Conservation (phyloP, 106 monocot species). For the Platanthera zijinensis region DNA sequence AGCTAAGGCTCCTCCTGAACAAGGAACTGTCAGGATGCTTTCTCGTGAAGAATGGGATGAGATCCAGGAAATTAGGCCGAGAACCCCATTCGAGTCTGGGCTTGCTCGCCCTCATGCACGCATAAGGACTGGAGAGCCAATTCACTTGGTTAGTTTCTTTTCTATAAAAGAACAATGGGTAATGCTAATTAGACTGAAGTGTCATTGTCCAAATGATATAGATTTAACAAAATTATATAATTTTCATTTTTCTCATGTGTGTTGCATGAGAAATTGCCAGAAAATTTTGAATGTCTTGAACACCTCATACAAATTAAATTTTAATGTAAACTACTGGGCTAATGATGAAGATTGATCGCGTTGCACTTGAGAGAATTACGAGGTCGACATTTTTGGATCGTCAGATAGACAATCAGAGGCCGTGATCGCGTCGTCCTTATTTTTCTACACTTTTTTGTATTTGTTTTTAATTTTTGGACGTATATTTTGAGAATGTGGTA, state of each 20-base stretch:
- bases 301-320: too few species aligned
- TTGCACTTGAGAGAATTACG: background rate
- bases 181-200: background rate
- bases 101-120: conserved; percentile 93
- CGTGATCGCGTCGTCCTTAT: too few species aligned
- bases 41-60: conserved; percentile 94
- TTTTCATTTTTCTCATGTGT: too few species aligned
- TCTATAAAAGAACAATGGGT: background rate
- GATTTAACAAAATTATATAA: too few species aligned
- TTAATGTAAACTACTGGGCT: too few species aligned
- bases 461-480: background rate
- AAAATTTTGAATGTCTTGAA: too few species aligned
- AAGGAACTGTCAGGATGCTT: conserved; percentile 95
- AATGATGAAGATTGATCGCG: too few species aligned
- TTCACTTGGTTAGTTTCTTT: conserved; percentile 44
- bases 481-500: background rate
- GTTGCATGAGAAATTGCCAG: too few species aligned
- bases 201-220: too few species aligned
- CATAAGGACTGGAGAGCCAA: conserved; percentile 88
- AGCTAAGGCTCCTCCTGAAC: conserved; percentile 62
- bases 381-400: background rate
- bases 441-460: too few species aligned
- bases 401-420: too few species aligned
- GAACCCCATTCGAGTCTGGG: conserved; percentile 93
- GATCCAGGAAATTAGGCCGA: conserved; percentile 89